Conservation (phyloP, 495 filamentous ascomycete species). For the Platismatia glauca region DNA sequence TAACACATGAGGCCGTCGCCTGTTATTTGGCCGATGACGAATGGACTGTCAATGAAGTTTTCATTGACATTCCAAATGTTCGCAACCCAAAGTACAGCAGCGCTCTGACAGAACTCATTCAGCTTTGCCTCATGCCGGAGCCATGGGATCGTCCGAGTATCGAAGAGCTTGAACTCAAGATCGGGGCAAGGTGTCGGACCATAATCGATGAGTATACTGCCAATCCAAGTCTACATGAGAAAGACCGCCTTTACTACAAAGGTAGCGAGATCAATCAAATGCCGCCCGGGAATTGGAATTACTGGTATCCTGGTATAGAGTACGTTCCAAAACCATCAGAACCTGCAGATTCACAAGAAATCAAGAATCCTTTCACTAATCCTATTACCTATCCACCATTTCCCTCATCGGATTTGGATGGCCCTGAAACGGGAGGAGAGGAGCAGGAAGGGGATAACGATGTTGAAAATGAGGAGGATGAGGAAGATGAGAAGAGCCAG, state of each 20-base stretch:
- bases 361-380: neutral
- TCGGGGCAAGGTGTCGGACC: neutral
- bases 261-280: slow-evolving; percentile 1
- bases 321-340: neutral
- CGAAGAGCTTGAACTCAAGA: neutral
- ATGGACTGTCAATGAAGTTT: neutral
- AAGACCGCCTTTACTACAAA: neutral
- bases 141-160: neutral
- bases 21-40: neutral
- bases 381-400: neutral
- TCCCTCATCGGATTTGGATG: neutral
- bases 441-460: neutral
- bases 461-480: neutral
- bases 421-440: neutral
- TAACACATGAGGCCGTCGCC: neutral
- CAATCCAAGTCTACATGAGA: neutral
- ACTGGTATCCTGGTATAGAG: neutral
- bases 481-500: neutral
- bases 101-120: neutral
- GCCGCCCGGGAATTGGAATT: neutral
- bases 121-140: neutral
- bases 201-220: neutral
- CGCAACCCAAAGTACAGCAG: neutral
- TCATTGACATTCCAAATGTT: neutral
- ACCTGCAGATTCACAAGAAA: neutral